These are phyloP conservation scores for Brasilioporus rufonigricans DNA, from an alignment of 768 basidiomycete species.

Conservation along the genomic window DNA sequence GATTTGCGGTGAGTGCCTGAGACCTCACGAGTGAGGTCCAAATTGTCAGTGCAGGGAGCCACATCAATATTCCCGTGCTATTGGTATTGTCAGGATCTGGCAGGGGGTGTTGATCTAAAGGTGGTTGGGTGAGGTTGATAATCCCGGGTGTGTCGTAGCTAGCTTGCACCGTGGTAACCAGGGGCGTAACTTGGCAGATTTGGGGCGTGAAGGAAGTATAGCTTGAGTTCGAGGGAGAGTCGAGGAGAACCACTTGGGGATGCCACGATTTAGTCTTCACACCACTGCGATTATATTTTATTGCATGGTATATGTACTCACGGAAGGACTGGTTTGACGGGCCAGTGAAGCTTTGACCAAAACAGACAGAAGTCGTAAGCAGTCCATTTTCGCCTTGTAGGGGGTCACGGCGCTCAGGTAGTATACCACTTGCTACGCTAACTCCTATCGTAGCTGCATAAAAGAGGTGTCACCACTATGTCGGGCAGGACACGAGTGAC, in stretches of 20 bases:
- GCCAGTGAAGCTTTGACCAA: background rate
- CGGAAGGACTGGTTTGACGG: background rate
- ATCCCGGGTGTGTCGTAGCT: background rate
- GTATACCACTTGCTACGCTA: background rate
- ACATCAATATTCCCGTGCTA: background rate
- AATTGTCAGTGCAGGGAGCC: background rate
- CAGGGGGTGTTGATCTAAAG: background rate
- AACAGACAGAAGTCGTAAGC: background rate
- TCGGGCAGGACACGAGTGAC: background rate
- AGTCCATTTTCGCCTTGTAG: background rate
- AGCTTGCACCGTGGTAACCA: background rate
- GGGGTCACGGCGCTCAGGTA: background rate
- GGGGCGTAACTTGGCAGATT: background rate
- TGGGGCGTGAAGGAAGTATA: background rate
- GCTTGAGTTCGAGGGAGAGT: background rate
- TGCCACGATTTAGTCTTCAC: background rate
- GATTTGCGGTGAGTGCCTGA: background rate
- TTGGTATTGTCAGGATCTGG: background rate
- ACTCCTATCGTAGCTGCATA: background rate
- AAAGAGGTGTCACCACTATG: background rate
- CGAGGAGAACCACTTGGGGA: background rate
- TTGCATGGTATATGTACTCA: background rate
- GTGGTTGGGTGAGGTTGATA: background rate
- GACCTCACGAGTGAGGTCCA: background rate
- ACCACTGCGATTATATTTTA: background rate